phyloP scores from a whole-genome alignment of 345 rosid genomes.

The Hevea brasiliensis region DNA sequence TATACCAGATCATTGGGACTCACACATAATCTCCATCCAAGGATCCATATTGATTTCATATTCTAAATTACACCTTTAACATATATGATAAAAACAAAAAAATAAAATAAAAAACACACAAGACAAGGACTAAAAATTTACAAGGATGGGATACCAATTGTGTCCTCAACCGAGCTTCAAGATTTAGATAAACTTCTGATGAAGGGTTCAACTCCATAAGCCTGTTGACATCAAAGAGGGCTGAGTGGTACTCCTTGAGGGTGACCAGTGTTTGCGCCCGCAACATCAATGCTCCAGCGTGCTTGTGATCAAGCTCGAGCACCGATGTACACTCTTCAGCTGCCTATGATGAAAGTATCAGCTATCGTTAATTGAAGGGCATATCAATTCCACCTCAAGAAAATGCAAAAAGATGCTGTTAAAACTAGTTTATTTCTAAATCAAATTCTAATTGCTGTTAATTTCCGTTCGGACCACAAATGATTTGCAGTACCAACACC shows the following conservation, averaged over 20 bases:
- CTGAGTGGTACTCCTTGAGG: slow-evolving; percentile 77
- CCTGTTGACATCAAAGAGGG: slow-evolving; percentile 83
- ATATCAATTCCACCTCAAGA: neutral
- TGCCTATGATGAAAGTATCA: slow-evolving; percentile 46
- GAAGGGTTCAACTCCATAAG: slow-evolving; percentile 80
- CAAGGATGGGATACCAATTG: slow-evolving; percentile 59
- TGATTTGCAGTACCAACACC: too few species aligned
- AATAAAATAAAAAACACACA: too few species aligned
- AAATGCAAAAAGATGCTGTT: neutral
- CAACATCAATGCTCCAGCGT: slow-evolving; percentile 88
- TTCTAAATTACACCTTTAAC: too few species aligned
- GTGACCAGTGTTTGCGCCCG: slow-evolving; percentile 92
- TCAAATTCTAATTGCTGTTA: too few species aligned
- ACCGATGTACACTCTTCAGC: slow-evolving; percentile 91
- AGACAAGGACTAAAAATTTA: neutral
- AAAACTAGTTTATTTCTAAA: too few species aligned
- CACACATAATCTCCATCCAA: neutral
- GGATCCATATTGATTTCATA: too few species aligned
- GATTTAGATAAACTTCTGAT: slow-evolving; percentile 78
- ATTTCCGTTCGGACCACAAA: too few species aligned
- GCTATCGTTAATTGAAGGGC: slow-evolving; percentile 3
- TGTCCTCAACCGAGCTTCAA: slow-evolving; percentile 80
- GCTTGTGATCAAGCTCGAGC: slow-evolving; percentile 86
- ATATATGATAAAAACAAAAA: too few species aligned
- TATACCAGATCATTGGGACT: neutral